These are phyloP conservation scores for Urtica urens DNA, from an alignment of 306 rosid genomes.

Conservation along the genomic window DNA sequence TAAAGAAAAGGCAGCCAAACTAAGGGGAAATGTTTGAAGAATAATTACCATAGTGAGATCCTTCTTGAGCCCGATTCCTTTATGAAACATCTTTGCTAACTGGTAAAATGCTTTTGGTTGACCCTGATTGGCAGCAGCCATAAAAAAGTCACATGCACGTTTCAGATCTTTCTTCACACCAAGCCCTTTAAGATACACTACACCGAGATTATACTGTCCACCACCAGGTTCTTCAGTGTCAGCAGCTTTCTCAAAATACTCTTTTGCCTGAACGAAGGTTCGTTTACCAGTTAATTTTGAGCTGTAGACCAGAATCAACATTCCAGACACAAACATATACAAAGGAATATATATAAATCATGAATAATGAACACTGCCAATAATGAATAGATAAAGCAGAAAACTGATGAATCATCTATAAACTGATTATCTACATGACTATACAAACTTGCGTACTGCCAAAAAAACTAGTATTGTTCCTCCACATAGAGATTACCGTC, in stretches of 20 bases:
- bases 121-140: conserved; percentile 76
- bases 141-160: conserved; percentile 51
- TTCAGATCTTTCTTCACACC: conserved; percentile 87
- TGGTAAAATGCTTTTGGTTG: conserved; percentile 98
- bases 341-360: too few relatives aligned
- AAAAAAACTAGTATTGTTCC: too few relatives aligned
- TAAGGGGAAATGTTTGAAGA: not conserved
- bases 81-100: conserved; percentile 95
- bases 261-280: conserved; percentile 51
- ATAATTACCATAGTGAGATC: conserved; percentile 58
- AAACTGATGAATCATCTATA: too few relatives aligned
- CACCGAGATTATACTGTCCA: conserved; percentile 90
- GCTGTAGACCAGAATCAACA: not conserved
- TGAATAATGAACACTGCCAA: too few relatives aligned
- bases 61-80: conserved; percentile 84
- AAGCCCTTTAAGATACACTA: conserved; percentile 88
- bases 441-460: too few relatives aligned
- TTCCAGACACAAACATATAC: too few relatives aligned
- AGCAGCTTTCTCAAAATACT: conserved; percentile 92
- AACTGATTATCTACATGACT: too few relatives aligned
- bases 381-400: too few relatives aligned
- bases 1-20: not conserved
- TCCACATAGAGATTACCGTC: too few relatives aligned
- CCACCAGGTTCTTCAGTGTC: conserved; percentile 70
- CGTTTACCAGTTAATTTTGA: not conserved